phyloP scores from a whole-genome alignment of 192 early-diverging fungal species.

The Coemansia sp. region DNA sequence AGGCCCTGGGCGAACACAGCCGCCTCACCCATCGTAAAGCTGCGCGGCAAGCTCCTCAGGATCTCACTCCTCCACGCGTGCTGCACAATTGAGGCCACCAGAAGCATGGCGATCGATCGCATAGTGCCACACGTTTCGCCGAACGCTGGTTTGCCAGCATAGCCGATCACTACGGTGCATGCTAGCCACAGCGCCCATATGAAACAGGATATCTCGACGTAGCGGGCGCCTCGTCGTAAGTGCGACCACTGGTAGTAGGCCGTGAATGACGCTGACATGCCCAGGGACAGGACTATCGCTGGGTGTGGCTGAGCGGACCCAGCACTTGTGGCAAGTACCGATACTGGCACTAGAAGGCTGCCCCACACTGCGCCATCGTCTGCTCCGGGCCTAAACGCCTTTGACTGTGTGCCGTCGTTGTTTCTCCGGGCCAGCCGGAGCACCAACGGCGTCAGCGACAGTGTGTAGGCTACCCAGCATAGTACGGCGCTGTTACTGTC shows the following conservation, averaged over 20 bases:
- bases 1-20: slow-evolving; percentile 24
- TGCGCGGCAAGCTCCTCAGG: slow-evolving; percentile 13
- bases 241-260: not conserved
- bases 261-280: slow-evolving; percentile 13
- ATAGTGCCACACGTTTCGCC: not conserved
- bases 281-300: not conserved
- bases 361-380: slow-evolving; percentile 40
- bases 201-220: not conserved
- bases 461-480: not conserved
- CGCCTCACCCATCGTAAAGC: slow-evolving; percentile 48
- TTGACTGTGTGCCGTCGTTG: not conserved
- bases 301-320: not conserved
- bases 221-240: not conserved
- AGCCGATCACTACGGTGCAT: not conserved
- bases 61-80: not conserved
- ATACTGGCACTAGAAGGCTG: slow-evolving; percentile 31
- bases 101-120: not conserved
- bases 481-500: not conserved
- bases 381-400: slow-evolving; percentile 16
- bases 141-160: not conserved
- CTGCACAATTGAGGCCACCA: not conserved
- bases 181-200: slow-evolving; percentile 5
- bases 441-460: slow-evolving; percentile 6
- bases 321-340: slow-evolving; percentile 7
- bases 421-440: not conserved